Evolutionary conservation across 176 grass and related monocot species (phyloP).

Genomic region (Eragrostis nindensis): DNA sequence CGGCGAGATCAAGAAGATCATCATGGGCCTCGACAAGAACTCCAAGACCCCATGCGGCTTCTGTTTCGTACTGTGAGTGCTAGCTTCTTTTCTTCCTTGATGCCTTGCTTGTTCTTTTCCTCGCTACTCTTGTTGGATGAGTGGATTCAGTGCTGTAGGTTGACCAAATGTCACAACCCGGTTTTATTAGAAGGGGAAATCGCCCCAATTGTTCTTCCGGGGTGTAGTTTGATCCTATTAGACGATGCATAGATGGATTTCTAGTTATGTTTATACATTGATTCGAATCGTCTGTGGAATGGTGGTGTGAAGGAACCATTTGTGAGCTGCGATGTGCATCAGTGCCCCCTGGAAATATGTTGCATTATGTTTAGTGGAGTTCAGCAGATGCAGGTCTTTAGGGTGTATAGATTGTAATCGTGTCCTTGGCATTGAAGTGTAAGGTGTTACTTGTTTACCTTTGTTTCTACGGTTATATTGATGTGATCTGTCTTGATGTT

Average conservation of each 20-base stretch:
- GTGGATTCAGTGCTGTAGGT: slow-evolving; percentile 12
- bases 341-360: neutral
- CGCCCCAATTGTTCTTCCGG: neutral
- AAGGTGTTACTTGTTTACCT: neutral
- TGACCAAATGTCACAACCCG: neutral
- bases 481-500: neutral
- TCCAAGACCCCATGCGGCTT: slow-evolving; percentile 95
- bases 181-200: neutral
- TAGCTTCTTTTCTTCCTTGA: neutral
- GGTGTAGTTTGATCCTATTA: slow-evolving; percentile 29
- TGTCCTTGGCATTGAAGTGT: neutral
- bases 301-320: neutral
- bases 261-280: slow-evolving; percentile 17
- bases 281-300: neutral
- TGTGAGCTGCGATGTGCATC: neutral
- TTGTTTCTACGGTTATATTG: neutral
- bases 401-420: neutral
- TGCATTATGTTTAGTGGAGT: slow-evolving; percentile 10
- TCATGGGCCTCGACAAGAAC: slow-evolving; percentile 98
- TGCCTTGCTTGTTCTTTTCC: neutral
- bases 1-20: slow-evolving; percentile 98
- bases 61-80: slow-evolving; percentile 79
- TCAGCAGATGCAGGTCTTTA: neutral
- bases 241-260: neutral
- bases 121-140: slow-evolving; percentile 1